Evolutionary conservation across 371 early-diverging fungal genomes (phyloP).

Genomic region (Umbelopsis sp.): DNA sequence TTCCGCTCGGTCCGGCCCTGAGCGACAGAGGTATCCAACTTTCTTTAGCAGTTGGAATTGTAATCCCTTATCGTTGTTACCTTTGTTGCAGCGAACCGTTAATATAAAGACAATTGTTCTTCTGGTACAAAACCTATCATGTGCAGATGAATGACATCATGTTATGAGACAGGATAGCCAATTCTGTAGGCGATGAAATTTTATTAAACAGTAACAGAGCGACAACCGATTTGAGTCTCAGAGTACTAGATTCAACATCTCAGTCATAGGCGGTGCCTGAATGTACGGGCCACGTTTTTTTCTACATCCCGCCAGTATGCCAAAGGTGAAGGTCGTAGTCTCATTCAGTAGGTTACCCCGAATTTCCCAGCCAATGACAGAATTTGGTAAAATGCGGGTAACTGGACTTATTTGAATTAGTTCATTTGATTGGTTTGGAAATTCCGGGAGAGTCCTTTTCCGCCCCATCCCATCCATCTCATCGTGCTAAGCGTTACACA

Average conservation of each 20-base stretch:
- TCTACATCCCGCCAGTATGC: neutral
- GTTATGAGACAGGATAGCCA: no score
- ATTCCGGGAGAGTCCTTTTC: neutral
- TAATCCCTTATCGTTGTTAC: no score
- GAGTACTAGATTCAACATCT: neutral
- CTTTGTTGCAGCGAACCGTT: no score
- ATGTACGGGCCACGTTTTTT: constrained; percentile 11
- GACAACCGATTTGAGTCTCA: neutral
- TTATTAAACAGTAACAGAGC: no score
- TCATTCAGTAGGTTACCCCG: constrained; percentile 9
- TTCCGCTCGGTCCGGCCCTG: no score
- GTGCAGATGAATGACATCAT: no score
- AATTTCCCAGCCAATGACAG: constrained; percentile 8
- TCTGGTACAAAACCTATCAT: no score
- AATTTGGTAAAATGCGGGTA: constrained; percentile 11
- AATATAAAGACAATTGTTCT: no score
- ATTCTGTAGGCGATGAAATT: no score
- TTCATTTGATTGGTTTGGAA: constrained; percentile 22
- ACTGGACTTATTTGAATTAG: neutral
- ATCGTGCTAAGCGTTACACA: neutral
- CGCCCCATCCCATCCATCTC: constrained; percentile 15
- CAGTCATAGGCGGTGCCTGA: neutral
- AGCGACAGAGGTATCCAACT: no score
- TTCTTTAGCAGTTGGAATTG: no score
- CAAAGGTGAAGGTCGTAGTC: neutral